A percentile compares a stretch with the other conserved stretches of the same genome.
Evolutionary conservation across 148 eudicot genomes (phyloP).

Genomic region (Rhododendron mucronatum): DNA sequence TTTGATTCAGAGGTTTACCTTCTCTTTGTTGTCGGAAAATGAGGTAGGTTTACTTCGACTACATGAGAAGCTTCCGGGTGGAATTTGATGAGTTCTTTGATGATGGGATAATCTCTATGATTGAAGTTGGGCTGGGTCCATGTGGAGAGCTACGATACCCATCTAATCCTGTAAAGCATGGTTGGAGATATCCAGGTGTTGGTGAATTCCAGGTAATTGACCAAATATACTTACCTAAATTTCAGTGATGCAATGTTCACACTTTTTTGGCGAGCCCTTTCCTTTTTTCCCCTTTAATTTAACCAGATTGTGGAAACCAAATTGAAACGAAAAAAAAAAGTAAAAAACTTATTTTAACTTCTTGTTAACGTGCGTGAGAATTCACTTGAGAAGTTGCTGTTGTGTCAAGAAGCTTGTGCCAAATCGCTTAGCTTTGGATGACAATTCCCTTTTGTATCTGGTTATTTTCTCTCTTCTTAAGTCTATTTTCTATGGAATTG

Average conservation of each 20-base stretch:
- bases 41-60: constrained; percentile 78
- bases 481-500: neutral
- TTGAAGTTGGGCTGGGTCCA: constrained; percentile 89
- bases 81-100: constrained; percentile 75
- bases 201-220: constrained; percentile 86
- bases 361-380: neutral
- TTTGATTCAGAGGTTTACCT: neutral
- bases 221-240: neutral
- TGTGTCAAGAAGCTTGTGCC: neutral
- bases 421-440: neutral
- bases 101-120: constrained; percentile 60
- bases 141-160: constrained; percentile 92
- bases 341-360: neutral
- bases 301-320: neutral
- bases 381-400: neutral
- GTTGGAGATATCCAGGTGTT: constrained; percentile 90
- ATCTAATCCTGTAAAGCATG: constrained; percentile 70
- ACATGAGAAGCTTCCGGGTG: constrained; percentile 86
- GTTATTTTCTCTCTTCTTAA: neutral
- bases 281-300: neutral
- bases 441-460: neutral
- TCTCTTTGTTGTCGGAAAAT: constrained; percentile 7
- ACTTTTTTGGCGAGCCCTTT: neutral
- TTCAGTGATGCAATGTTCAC: neutral
- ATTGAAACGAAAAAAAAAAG: neutral